Percentiles rank a stretch among this genome's conserved stretches.
phyloP scores from a whole-genome alignment of 2,329 filamentous ascomycete genomes.

The Diplocarpon mali region DNA sequence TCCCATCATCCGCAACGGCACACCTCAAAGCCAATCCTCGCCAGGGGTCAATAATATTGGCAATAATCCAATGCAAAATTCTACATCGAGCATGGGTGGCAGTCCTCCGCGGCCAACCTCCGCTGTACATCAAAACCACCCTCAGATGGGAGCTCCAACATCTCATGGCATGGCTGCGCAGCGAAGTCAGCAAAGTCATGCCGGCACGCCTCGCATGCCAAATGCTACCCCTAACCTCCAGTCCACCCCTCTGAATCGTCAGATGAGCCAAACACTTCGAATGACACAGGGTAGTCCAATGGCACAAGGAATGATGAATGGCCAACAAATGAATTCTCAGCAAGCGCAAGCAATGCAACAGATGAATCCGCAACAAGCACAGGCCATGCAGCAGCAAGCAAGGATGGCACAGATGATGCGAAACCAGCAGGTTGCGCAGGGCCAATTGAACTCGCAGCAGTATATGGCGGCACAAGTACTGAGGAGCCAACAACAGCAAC shows the following conservation, averaged over 20 bases:
- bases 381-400: conserved; percentile 19
- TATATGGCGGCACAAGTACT: conserved; percentile 4
- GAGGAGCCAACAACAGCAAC: conserved; percentile 3
- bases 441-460: too few species aligned
- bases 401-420: conserved; percentile 1
- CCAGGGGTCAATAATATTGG: conserved; percentile 43
- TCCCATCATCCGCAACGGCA: conserved; percentile 53
- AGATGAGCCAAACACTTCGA: conserved; percentile 46
- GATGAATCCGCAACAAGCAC: conserved; percentile 6
- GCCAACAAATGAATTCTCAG: conserved; percentile 26
- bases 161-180: conserved; percentile 51
- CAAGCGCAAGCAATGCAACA: conserved; percentile 21
- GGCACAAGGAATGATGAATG: conserved; percentile 39
- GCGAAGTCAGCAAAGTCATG: conserved; percentile 56
- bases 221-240: conserved; percentile 52
- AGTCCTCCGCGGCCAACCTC: conserved; percentile 58
- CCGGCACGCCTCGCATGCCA: conserved; percentile 51
- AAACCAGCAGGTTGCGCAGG: conserved; percentile 9
- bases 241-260: conserved; percentile 45
- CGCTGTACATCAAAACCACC: conserved; percentile 45
- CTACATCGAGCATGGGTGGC: conserved; percentile 55
- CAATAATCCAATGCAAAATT: conserved; percentile 49
- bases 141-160: conserved; percentile 47
- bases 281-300: conserved; percentile 53
- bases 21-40: conserved; percentile 53